Base-by-base conservation (phyloP, 441 rosid genomes). In the Hura crepitans region DNA sequence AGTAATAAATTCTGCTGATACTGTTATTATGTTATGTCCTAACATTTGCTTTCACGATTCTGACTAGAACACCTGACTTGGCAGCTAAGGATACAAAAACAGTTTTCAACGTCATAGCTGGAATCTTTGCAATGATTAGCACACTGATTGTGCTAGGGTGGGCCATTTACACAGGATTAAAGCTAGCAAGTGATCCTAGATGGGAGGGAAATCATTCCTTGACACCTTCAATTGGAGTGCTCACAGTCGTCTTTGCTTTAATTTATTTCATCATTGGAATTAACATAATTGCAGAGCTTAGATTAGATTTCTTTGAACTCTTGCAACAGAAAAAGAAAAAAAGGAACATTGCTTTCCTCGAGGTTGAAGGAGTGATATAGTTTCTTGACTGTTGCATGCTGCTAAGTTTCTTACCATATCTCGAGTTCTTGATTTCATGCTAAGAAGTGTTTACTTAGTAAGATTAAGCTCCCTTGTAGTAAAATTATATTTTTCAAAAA, bases 261-360 rank as follows among this genome's bases (percentile, higher is more conserved):
- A 68, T 82, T 62, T 74, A 79, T 59, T 68, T 80, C 45, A 59
- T 77, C 62, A 80, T 75, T 18, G 79, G 82, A 63, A 54, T 78
- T 2, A 71, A 69, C 31, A 12, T 79, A 56, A 70, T 81, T 55
- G 62, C 33, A 74, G 70, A 78, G 78, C 83, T 80, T 23, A 73
- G 57, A 17, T 23, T 70, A 51, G 77, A 79, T 37, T 66, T 77
- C 54, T 65, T 43, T n/a, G 46, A 58, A 33, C 69, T 43, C 9
- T 61, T 75, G 31, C 71, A 57, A 58, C 59, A 62, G 25, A 78
- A 57, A 20, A 28, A 57, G 25, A 64, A 11, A 20, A 62, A 39
- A 37, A 33, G 72, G 13, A 43, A 50, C n/a, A n/a, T 0, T 27
- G 37, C 23, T 63, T n/a, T 55, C 49, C 39, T 63, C 74, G 49